These are phyloP conservation scores for Brassica cretica DNA, from an alignment of 345 rosid species.

Conservation along the genomic window DNA sequence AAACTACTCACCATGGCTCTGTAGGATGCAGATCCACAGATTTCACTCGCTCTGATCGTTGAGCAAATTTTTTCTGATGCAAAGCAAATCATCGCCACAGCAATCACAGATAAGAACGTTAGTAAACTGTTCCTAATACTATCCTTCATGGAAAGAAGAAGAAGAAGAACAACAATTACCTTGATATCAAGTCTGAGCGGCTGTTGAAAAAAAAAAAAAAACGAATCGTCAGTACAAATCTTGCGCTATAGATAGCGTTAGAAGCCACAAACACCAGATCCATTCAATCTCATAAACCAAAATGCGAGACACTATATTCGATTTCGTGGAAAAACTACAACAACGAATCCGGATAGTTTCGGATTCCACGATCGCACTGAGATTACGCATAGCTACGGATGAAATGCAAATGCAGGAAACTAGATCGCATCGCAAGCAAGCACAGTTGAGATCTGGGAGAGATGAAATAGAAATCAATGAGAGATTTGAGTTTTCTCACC, in stretches of 20 bases:
- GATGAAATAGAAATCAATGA: not conserved
- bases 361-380: not conserved
- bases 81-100: conserved; percentile 1
- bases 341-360: not conserved
- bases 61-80: conserved; percentile 57
- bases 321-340: conserved; percentile 24
- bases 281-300: conserved; percentile 19
- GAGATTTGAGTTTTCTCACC: conserved; percentile 21
- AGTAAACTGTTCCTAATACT: not conserved
- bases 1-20: conserved; percentile 71
- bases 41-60: conserved; percentile 66
- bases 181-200: conserved; percentile 42
- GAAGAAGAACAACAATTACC: conserved; percentile 20
- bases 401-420: not conserved
- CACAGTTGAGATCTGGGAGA: conserved; percentile 28
- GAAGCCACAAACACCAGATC: not conserved
- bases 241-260: not conserved
- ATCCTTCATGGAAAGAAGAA: not conserved
- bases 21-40: conserved; percentile 71
- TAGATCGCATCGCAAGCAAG: not conserved
- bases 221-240: conserved; percentile 12
- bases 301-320: conserved; percentile 21
- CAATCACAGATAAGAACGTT: not conserved
- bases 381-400: not conserved
- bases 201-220: conserved; percentile 27